Evolutionary conservation across 371 early-diverging fungal species (phyloP), one percentile per base, ranked within the genome.

Genomic region (Mortierella sp.): DNA sequence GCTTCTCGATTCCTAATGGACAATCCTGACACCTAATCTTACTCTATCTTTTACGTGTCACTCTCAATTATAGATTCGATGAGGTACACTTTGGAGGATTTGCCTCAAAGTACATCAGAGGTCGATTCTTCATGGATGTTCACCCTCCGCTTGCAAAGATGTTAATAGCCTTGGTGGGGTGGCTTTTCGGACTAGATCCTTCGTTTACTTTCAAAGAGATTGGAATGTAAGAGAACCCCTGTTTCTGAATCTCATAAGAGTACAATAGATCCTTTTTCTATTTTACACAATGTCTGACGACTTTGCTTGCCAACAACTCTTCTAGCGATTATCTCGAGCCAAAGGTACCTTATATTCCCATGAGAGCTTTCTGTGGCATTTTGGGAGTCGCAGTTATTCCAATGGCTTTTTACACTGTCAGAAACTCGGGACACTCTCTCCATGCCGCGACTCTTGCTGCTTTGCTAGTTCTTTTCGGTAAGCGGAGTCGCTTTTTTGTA

Each of bases 121-220:
- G 96, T 35, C 89, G 90, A 59, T 99, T 96, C 88, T 99, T 95
- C 86, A 98, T 99, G 88, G 99, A 99, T 85, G 99, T 99, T 10
- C 97, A 98, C 81, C 99, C 99, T 40, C 98, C 98, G 1, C 86
- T 99, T 31, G 99, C 98, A 15, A 99, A 99, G 77, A 82, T 99
- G 85, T 74, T 99, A 72, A 92, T 98, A 53, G 97, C 98, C 3
- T 83, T 89, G 10, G 87, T 87, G 28, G 97, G 93, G 31, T 85
- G 85, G 73, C 47, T 94, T 31, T 88, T 89, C 56, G 98, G 98
- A 17, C 97, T 95, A 80, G 89, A 97, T 79, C 98, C 98, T 22
- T 84, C 88, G 58, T 98, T 95, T 84, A 90, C 94, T 64, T 98
- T 98, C 79, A 89, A 89, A 34, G 87, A 89, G 47, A 96, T 97